Evolutionary conservation across 345 rosid species (phyloP).

Genomic region (Syzygium aromaticum): DNA sequence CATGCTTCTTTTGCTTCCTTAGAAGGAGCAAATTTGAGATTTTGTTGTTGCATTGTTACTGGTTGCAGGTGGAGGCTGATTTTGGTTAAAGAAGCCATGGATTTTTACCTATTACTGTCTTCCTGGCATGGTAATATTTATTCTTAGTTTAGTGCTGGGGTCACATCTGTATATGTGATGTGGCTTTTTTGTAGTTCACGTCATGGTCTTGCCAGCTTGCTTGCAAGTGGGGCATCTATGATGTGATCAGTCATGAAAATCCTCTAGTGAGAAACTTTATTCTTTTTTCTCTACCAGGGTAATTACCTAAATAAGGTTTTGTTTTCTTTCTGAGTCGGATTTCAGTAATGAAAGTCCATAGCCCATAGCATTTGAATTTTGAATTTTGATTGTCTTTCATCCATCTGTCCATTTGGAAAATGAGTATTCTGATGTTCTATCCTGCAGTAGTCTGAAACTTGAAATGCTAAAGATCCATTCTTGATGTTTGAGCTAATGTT

Average conservation of each 20-base stretch:
- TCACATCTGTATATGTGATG: constrained; percentile 17
- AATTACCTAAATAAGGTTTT: not conserved
- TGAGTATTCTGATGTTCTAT: not conserved
- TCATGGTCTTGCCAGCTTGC: not conserved
- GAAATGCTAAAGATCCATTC: not conserved
- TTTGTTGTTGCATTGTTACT: not conserved
- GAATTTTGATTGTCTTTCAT: not conserved
- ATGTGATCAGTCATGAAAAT: not conserved
- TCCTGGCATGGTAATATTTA: not conserved
- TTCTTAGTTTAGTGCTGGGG: constrained; percentile 1
- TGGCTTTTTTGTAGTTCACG: not conserved
- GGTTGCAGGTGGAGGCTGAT: constrained; percentile 37
- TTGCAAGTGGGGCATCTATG: not conserved
- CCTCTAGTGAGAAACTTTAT: not conserved
- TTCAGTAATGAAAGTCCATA: not conserved
- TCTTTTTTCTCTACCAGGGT: not conserved
- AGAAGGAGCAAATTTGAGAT: not conserved
- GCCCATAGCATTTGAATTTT: not conserved
- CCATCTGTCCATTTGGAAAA: not conserved
- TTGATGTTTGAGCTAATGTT: not conserved
- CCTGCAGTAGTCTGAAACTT: not conserved
- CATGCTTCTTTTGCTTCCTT: not conserved
- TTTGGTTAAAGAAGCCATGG: not conserved
- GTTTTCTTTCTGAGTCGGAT: not conserved
- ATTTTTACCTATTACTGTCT: not conserved